A percentile compares a stretch with the other conserved stretches of the same genome.
Evolutionary conservation across 2,329 filamentous ascomycete genomes (phyloP).

Genomic region (Anthostomella pinea): DNA sequence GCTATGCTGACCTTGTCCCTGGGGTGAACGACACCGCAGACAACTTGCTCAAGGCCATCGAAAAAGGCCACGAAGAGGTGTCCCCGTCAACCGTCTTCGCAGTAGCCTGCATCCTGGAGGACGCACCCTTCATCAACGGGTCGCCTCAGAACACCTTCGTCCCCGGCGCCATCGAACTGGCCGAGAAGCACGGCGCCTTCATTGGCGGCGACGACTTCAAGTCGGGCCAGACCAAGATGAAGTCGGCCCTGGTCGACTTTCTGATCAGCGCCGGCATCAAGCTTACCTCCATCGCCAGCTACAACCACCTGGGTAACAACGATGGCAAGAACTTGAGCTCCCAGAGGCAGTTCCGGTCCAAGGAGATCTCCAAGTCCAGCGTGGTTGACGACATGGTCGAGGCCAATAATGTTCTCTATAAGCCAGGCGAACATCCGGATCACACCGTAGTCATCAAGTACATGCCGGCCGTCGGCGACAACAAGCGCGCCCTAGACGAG

Average conservation of each 20-base stretch:
- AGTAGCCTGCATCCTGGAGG: constrained; percentile 88
- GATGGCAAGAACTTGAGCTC: constrained; percentile 98
- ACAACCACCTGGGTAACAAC: constrained; percentile 99
- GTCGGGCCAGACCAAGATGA: constrained; percentile 99
- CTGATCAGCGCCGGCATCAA: constrained; percentile 98
- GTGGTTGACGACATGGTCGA: constrained; percentile 99
- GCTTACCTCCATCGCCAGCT: constrained; percentile 95
- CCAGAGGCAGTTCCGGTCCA: constrained; percentile 97
- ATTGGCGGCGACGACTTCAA: constrained; percentile 99
- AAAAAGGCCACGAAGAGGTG: constrained; percentile 84
- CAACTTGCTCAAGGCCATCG: constrained; percentile 85
- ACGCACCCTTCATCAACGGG: constrained; percentile 94
- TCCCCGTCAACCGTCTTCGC: constrained; percentile 94
- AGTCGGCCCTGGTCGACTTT: constrained; percentile 97
- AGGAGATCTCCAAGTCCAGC: constrained; percentile 99
- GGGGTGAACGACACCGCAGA: constrained; percentile 97
- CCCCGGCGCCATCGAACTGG: constrained; percentile 84
- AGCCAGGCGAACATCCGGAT: constrained; percentile 89
- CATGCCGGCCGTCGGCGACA: constrained; percentile 97
- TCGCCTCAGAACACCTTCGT: constrained; percentile 99
- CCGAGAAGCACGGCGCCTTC: constrained; percentile 82
- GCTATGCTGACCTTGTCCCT: constrained; percentile 81
- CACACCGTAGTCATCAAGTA: constrained; percentile 99
- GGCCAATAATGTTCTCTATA: constrained; percentile 88
- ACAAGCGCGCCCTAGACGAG: constrained; percentile 98